A percentile compares a stretch with the other conserved stretches of the same genome.
Evolutionary conservation across 2,329 filamentous ascomycete species (phyloP).

Genomic region (Penicillium sp.): DNA sequence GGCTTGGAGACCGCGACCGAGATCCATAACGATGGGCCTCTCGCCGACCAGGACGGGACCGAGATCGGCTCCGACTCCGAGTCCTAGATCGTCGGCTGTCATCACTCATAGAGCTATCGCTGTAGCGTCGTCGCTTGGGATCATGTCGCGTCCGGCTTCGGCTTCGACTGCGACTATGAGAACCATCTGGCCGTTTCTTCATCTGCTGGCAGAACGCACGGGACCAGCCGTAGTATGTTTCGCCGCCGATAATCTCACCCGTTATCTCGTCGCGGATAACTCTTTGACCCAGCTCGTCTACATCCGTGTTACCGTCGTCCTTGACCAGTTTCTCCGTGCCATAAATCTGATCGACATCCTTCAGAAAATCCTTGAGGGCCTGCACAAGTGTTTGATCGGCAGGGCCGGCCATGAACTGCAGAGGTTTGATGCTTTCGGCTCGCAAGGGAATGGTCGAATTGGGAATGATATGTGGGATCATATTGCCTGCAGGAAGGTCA

Average conservation of each 20-base stretch:
- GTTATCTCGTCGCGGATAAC: slow-evolving; percentile 69
- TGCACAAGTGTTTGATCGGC: slow-evolving; percentile 68
- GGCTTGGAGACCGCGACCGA: slow-evolving; percentile 33
- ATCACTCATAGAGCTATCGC: slow-evolving; percentile 39
- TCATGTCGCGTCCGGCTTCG: slow-evolving; percentile 37
- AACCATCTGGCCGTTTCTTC: slow-evolving; percentile 55
- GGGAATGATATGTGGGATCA: slow-evolving; percentile 77
- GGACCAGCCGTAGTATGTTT: slow-evolving; percentile 90
- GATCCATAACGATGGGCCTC: slow-evolving; percentile 26
- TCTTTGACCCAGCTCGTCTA: slow-evolving; percentile 76
- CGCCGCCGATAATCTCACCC: slow-evolving; percentile 66
- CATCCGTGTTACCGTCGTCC: slow-evolving; percentile 59
- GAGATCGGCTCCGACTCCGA: slow-evolving; percentile 32
- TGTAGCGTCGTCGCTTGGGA: slow-evolving; percentile 44
- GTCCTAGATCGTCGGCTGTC: slow-evolving; percentile 35
- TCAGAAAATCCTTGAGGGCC: slow-evolving; percentile 72
- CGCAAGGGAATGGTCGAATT: slow-evolving; percentile 77
- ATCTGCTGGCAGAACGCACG: slow-evolving; percentile 78
- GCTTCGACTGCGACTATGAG: slow-evolving; percentile 53
- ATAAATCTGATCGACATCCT: slow-evolving; percentile 72
- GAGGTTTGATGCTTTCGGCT: slow-evolving; percentile 69
- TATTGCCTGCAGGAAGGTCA: slow-evolving; percentile 79
- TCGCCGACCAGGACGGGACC: slow-evolving; percentile 21
- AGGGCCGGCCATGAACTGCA: slow-evolving; percentile 70
- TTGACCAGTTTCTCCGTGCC: slow-evolving; percentile 54